phyloP scores from a whole-genome alignment of 352 stramenopile species.

The Globisporangium irregulare region DNA sequence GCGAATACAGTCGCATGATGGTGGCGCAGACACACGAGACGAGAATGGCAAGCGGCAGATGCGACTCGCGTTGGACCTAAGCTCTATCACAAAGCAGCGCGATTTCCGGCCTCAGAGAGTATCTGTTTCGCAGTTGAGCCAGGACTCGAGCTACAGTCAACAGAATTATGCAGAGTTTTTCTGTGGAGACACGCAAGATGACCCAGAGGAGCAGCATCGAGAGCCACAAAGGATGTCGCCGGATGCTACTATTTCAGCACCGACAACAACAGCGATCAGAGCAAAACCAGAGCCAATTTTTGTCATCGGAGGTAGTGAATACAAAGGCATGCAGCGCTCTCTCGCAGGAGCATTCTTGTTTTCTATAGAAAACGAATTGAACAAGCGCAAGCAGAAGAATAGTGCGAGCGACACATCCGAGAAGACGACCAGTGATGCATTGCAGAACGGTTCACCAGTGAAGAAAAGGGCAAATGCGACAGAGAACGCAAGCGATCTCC shows the following conservation, averaged over 20 bases:
- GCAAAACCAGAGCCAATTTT: neutral
- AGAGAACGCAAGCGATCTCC: neutral
- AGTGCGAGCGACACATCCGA: neutral
- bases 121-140: conserved; percentile 22
- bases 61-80: conserved; percentile 36
- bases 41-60: conserved; percentile 10
- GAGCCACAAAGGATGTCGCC: neutral
- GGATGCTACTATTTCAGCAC: neutral
- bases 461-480: neutral
- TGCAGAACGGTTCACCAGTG: neutral
- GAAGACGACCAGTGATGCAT: neutral
- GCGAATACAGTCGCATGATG: neutral
- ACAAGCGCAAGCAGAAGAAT: conserved; percentile 15
- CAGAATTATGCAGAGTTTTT: conserved; percentile 48
- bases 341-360: conserved; percentile 24
- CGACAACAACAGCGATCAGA: neutral
- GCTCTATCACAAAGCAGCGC: conserved; percentile 5
- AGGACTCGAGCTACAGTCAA: conserved; percentile 21
- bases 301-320: neutral
- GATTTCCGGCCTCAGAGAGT: conserved; percentile 10
- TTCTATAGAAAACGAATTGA: conserved; percentile 24
- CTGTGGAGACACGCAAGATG: conserved; percentile 48
- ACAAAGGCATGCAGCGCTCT: conserved; percentile 4
- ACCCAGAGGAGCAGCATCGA: conserved; percentile 19
- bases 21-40: neutral